Conservation (phyloP, 352 stramenopile genomes). For the Phytophthora rubi region DNA sequence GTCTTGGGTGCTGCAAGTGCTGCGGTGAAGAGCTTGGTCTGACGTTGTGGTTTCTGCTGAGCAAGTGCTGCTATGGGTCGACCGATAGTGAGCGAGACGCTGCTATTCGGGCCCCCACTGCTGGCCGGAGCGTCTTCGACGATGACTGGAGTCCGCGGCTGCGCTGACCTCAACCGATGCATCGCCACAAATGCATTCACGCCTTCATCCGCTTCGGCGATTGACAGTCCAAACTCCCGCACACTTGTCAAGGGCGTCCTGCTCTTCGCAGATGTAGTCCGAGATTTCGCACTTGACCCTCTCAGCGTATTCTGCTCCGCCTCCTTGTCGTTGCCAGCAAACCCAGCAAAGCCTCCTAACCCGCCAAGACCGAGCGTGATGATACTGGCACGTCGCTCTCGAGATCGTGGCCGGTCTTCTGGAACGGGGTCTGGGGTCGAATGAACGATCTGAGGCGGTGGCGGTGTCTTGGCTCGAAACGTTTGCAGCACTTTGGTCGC, state of each 20-base stretch:
- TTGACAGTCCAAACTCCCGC: constrained; percentile 6
- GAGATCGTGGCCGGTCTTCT: constrained; percentile 11
- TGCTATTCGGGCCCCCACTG: not conserved
- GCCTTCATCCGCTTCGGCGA: constrained; percentile 3
- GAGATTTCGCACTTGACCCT: constrained; percentile 33
- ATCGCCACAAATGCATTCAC: constrained; percentile 26
- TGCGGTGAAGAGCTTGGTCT: constrained; percentile 12
- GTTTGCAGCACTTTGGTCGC: constrained; percentile 25
- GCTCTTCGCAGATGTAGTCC: constrained; percentile 17
- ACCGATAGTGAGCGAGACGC: constrained; percentile 8
- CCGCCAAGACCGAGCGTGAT: constrained; percentile 29
- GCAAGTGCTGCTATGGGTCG: not conserved
- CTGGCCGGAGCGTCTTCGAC: constrained; percentile 11
- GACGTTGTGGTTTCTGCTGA: constrained; percentile 9
- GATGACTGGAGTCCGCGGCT: constrained; percentile 16
- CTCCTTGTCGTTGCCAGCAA: constrained; percentile 7
- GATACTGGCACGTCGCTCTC: constrained; percentile 36
- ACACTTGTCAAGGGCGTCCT: constrained; percentile 11
- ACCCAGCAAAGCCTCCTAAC: constrained; percentile 11
- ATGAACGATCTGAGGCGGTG: constrained; percentile 6
- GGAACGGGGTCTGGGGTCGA: not conserved
- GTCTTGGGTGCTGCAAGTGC: constrained; percentile 2
- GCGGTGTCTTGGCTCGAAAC: constrained; percentile 25
- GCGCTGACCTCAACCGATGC: constrained; percentile 23
- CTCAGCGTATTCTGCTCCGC: constrained; percentile 11